Evolutionary conservation across 2,329 filamentous ascomycete species (phyloP).

Genomic region (Fusarium buxicola): DNA sequence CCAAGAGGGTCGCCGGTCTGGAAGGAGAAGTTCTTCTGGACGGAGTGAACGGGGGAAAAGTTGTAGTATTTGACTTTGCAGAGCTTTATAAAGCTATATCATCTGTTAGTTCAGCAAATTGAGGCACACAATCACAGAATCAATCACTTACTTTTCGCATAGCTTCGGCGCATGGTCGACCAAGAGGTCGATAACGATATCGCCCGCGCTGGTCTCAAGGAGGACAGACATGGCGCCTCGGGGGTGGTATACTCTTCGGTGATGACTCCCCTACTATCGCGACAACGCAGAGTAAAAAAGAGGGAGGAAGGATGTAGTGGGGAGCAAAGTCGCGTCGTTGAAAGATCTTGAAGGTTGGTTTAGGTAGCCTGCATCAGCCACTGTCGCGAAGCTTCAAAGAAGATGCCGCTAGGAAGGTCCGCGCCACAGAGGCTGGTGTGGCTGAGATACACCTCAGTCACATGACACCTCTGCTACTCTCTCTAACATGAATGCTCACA

Average conservation of each 20-base stretch:
- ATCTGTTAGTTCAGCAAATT: slow-evolving; percentile 54
- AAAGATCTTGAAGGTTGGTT: slow-evolving; percentile 19
- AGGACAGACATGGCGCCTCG: slow-evolving; percentile 81
- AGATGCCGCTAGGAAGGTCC: neutral
- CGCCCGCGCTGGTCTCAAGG: slow-evolving; percentile 90
- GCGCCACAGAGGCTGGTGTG: slow-evolving; percentile 16
- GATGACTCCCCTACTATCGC: neutral
- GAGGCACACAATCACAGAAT: slow-evolving; percentile 13
- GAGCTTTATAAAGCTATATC: slow-evolving; percentile 89
- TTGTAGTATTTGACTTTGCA: slow-evolving; percentile 99
- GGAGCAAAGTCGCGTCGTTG: slow-evolving; percentile 8
- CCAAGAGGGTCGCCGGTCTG: slow-evolving; percentile 96
- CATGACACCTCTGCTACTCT: slow-evolving; percentile 4
- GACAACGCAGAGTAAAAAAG: neutral
- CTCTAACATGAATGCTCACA: neutral
- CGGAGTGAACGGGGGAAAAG: slow-evolving; percentile 89
- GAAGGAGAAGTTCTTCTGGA: slow-evolving; percentile 96
- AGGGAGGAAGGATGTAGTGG: neutral
- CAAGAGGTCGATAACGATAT: slow-evolving; percentile 93
- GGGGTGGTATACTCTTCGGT: no score
- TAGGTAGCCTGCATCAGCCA: slow-evolving; percentile 24
- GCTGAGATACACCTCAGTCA: slow-evolving; percentile 4
- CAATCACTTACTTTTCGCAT: slow-evolving; percentile 89
- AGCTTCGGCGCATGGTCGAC: slow-evolving; percentile 89
- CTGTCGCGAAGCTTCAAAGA: slow-evolving; percentile 30